Evolutionary conservation across 2,329 filamentous ascomycete species (phyloP), one percentile per base, ranked within the genome.

Genomic region (Stachybotrys chartarum): DNA sequence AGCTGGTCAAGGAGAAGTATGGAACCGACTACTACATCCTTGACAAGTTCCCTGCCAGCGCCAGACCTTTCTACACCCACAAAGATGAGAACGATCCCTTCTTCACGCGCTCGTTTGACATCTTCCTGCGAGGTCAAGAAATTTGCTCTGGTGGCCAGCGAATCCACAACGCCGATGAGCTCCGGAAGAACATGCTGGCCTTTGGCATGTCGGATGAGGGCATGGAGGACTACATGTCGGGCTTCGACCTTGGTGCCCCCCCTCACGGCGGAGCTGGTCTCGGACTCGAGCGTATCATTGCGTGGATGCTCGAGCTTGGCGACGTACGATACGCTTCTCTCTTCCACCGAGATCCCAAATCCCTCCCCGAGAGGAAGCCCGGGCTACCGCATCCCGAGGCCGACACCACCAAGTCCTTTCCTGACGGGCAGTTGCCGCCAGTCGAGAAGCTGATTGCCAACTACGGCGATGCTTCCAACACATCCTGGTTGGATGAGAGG

Each of bases 391-490:
- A 96, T 68, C 90, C 91, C 4, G 90, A 96, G 61, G 88, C 91
- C 7, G 91, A 91, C 66, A 97, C 92, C 0, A 80, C 73, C 12
- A 73, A 75, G 61, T 67, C 68, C 50, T 72, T 72, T 11, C 61
- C 72, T 61, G 78, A 72, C 55, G 78, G 75, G 66, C 78, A 85
- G 52, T 76, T 88, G 54, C 91, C 91, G 53, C 80, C 90, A 0
- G 69, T 97, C 6, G 90, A 92, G 68, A 88, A 96, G 67, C 84
- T 97, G 47, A 91, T 97, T 69, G 91, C 91, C 66, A 97, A 97
- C 71, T 97, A 97, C 63, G 92, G 92, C 59, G 92, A 97, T 70
- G 91, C 92, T 2, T 91, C 91, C 51, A 95, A 96, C 66, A 97
- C 92, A 0, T 94, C 91, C 0, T 97, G 91, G 91, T 82, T 94